Evolutionary conservation across 169 alveolate species (phyloP).

Genomic region (Theileria orientalis): DNA sequence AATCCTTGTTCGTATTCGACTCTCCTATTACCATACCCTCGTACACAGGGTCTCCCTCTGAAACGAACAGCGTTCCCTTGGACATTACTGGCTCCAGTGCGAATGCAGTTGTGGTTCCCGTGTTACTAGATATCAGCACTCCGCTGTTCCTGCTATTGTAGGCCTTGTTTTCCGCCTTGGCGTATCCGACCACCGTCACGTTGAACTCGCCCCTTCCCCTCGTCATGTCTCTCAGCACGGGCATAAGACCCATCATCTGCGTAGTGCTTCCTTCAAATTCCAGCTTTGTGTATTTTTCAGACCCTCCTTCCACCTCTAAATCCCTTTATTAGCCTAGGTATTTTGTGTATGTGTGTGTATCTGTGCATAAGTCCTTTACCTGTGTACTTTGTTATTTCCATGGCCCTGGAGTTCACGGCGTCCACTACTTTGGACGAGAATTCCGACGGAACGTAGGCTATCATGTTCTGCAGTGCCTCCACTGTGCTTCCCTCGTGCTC

Average conservation of each 20-base stretch:
- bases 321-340: too few relatives aligned
- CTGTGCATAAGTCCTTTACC: constrained; percentile 11
- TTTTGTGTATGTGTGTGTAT: too few relatives aligned
- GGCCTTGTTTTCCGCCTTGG: constrained; percentile 63
- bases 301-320: constrained; percentile 45
- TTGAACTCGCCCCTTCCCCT: constrained; percentile 84
- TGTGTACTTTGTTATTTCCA: constrained; percentile 51
- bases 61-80: constrained; percentile 81
- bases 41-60: constrained; percentile 81
- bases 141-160: constrained; percentile 78
- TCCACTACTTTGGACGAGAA: constrained; percentile 81
- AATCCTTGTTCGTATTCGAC: constrained; percentile 73
- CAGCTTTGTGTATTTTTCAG: constrained; percentile 31
- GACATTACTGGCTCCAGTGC: constrained; percentile 83
- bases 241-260: constrained; percentile 76
- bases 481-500: constrained; percentile 73
- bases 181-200: constrained; percentile 79
- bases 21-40: constrained; percentile 89
- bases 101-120: constrained; percentile 84
- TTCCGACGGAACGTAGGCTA: constrained; percentile 66
- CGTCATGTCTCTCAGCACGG: constrained; percentile 75
- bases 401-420: constrained; percentile 76
- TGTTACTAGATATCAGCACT: constrained; percentile 79
- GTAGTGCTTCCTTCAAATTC: constrained; percentile 64
- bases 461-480: constrained; percentile 83